phyloP scores from a whole-genome alignment of 1,139 yeast genomes.

The Geotrichum bryndzae region DNA sequence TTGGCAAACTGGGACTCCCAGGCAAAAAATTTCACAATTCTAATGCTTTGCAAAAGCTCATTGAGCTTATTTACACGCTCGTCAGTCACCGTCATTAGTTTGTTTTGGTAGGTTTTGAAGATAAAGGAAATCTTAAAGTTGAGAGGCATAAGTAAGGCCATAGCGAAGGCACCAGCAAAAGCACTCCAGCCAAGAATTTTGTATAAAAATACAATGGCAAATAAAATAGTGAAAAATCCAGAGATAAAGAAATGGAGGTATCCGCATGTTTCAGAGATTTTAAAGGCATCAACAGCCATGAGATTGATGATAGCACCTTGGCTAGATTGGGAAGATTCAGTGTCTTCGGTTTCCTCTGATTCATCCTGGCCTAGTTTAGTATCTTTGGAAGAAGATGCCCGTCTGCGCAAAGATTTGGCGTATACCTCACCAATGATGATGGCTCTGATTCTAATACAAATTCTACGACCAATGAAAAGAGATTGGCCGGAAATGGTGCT shows the following conservation, averaged over 20 bases:
- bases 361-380: constrained; percentile 20
- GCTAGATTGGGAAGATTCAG: constrained; percentile 50
- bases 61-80: constrained; percentile 85
- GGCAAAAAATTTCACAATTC: constrained; percentile 91
- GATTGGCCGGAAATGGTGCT: constrained; percentile 73
- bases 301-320: constrained; percentile 88
- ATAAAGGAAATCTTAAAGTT: constrained; percentile 61
- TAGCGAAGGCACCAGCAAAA: constrained; percentile 65
- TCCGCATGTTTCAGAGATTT: constrained; percentile 79
- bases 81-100: constrained; percentile 73
- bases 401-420: constrained; percentile 84
- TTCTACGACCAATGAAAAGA: constrained; percentile 81
- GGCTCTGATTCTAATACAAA: constrained; percentile 85
- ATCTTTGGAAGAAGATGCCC: constrained; percentile 45
- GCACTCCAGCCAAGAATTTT: constrained; percentile 83
- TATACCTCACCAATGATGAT: constrained; percentile 87
- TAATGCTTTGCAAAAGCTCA: constrained; percentile 87
- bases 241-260: constrained; percentile 77
- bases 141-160: constrained; percentile 62
- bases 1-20: constrained; percentile 87
- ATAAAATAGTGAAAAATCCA: constrained; percentile 60
- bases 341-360: constrained; percentile 10
- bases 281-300: constrained; percentile 94
- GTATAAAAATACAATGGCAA: constrained; percentile 65
- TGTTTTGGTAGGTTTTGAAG: constrained; percentile 63